A percentile compares a stretch with the other conserved stretches of the same genome.
These are phyloP conservation scores for Globisporangium heterothallicum DNA, from an alignment of 352 stramenopile genomes.

Conservation along the genomic window DNA sequence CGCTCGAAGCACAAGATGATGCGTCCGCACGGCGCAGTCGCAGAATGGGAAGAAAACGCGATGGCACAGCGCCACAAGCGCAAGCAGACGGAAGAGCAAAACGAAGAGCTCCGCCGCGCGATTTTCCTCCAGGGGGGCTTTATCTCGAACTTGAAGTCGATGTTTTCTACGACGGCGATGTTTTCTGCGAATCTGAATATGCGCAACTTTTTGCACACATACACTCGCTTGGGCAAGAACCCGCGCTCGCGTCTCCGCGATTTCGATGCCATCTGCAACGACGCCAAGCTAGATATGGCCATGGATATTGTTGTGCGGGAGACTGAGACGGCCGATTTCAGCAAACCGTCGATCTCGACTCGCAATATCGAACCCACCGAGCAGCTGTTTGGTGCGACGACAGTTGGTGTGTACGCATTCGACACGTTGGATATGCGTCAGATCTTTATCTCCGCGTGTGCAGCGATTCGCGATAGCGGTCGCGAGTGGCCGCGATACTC, in stretches of 20 bases:
- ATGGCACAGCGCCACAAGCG: slow-evolving; percentile 30
- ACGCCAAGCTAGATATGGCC: slow-evolving; percentile 46
- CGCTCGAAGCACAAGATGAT: slow-evolving; percentile 27
- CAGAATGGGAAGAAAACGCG: slow-evolving; percentile 24
- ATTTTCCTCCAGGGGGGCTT: slow-evolving; percentile 46
- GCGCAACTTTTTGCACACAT: slow-evolving; percentile 46
- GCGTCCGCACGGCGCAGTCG: slow-evolving; percentile 16
- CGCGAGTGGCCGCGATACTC: slow-evolving; percentile 42
- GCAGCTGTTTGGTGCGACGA: slow-evolving; percentile 40
- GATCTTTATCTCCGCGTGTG: slow-evolving; percentile 37
- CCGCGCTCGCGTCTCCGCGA: slow-evolving; percentile 33
- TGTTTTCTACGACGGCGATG: slow-evolving; percentile 27
- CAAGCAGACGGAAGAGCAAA: slow-evolving; percentile 27
- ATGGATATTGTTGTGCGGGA: slow-evolving; percentile 44
- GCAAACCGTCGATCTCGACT: slow-evolving; percentile 32
- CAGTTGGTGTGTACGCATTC: slow-evolving; percentile 43
- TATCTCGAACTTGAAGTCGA: slow-evolving; percentile 28
- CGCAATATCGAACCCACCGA: slow-evolving; percentile 17
- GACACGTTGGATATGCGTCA: slow-evolving; percentile 35
- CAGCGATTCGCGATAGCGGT: slow-evolving; percentile 32
- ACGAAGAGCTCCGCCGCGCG: slow-evolving; percentile 41
- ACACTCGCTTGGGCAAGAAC: slow-evolving; percentile 38
- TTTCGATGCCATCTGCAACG: slow-evolving; percentile 34
- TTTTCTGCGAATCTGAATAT: slow-evolving; percentile 36
- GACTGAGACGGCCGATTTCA: slow-evolving; percentile 31